These are phyloP conservation scores for Populus hybrid DNA, from an alignment of 441 rosid genomes.

Conservation along the genomic window DNA sequence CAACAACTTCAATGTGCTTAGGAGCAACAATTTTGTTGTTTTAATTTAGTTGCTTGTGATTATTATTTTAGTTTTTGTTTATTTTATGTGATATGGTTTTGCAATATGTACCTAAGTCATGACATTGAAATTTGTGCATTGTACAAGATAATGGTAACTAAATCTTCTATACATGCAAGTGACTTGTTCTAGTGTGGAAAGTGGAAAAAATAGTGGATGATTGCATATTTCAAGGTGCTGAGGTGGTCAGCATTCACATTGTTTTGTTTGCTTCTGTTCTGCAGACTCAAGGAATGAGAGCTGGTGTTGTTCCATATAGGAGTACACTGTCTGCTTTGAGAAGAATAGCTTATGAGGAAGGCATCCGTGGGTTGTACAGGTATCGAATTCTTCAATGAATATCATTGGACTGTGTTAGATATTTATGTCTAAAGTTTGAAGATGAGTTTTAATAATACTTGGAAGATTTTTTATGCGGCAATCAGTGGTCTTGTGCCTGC, in stretches of 20 bases:
- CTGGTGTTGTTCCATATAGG: constrained; percentile 73
- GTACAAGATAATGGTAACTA: background rate
- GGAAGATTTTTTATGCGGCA: constrained; percentile 16
- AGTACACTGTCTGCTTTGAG: constrained; percentile 72
- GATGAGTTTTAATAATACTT: background rate
- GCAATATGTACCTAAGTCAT: background rate
- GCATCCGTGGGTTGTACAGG: constrained; percentile 89
- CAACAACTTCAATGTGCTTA: background rate
- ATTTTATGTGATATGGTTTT: background rate
- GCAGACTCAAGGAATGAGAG: constrained; percentile 86
- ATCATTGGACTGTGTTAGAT: background rate
- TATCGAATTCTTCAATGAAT: constrained; percentile 19
- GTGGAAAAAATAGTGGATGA: background rate
- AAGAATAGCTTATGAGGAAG: constrained; percentile 82
- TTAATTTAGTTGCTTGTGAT: background rate
- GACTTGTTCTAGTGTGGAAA: background rate
- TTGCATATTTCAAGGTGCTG: constrained; percentile 6
- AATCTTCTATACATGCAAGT: background rate
- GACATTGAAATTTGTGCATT: background rate
- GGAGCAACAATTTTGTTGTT: background rate
- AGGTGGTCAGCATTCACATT: background rate
- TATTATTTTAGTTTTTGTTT: background rate
- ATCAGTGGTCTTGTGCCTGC: constrained; percentile 87
- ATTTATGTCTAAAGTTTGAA: background rate
- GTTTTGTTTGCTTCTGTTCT: constrained; percentile 3